These are phyloP conservation scores for Lantana camara DNA, from an alignment of 257 asterid genomes.

Conservation along the genomic window DNA sequence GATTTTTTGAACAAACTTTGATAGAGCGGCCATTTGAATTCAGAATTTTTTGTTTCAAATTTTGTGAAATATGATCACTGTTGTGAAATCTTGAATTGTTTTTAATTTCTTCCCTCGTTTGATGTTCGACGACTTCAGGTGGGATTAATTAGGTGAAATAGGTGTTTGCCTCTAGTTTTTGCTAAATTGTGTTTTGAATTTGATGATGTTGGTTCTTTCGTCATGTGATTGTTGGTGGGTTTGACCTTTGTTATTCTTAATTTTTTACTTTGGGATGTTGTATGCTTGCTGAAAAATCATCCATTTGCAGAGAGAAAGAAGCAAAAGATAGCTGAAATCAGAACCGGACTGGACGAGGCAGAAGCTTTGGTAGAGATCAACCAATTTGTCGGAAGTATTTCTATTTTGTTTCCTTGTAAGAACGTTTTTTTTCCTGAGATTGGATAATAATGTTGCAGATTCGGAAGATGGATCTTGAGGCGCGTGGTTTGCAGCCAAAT, in stretches of 20 bases:
- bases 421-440: constrained; percentile 7
- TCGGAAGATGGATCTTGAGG: constrained; percentile 87
- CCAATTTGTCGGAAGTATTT: background rate
- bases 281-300: constrained; percentile 13
- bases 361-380: constrained; percentile 64
- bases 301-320: constrained; percentile 69
- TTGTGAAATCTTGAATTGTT: background rate
- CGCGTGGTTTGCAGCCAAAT: constrained; percentile 77
- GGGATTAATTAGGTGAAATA: no score
- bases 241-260: background rate
- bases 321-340: constrained; percentile 66
- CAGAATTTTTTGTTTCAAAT: background rate
- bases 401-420: background rate
- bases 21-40: constrained; percentile 6
- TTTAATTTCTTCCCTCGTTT: no score
- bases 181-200: background rate
- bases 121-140: constrained; percentile 1
- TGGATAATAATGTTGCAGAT: constrained; percentile 48
- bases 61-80: constrained; percentile 10
- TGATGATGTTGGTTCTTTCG: constrained; percentile 9
- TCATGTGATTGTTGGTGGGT: background rate
- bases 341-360: constrained; percentile 71
- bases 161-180: constrained; percentile 6
- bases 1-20: background rate
- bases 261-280: background rate